These are phyloP conservation scores for Phalaenopsis hybrid DNA, from an alignment of 116 monocot species.

Conservation along the genomic window DNA sequence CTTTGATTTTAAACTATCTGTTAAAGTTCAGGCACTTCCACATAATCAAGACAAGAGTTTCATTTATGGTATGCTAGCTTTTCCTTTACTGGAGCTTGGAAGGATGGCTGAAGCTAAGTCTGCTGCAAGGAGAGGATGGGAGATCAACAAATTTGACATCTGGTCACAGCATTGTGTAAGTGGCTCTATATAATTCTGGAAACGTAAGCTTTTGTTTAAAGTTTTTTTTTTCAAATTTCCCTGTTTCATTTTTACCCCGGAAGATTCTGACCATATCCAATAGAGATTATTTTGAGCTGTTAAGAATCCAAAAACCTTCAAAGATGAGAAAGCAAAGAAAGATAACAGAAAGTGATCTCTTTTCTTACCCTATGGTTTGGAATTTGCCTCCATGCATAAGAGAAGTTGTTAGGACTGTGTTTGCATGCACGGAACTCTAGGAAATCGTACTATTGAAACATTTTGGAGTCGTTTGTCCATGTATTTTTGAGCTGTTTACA, in stretches of 20 bases:
- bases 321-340: neutral
- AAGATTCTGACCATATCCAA: neutral
- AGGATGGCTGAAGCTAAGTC: slow-evolving; percentile 72
- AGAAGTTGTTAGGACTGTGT: neutral
- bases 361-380: neutral
- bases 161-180: slow-evolving; percentile 86
- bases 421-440: neutral
- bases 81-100: slow-evolving; percentile 78
- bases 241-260: neutral
- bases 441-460: neutral
- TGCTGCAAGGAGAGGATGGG: slow-evolving; percentile 60
- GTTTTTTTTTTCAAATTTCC: neutral
- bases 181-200: neutral
- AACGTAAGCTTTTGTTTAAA: neutral
- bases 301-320: neutral
- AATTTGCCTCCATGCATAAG: neutral
- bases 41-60: slow-evolving; percentile 51
- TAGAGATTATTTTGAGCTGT: neutral
- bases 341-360: neutral
- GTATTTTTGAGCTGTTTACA: too few species aligned
- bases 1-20: neutral
- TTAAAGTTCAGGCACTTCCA: slow-evolving; percentile 45
- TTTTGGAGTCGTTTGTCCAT: neutral
- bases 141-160: slow-evolving; percentile 47
- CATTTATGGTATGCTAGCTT: slow-evolving; percentile 79